Percentiles rank a stretch among this genome's conserved stretches.
Evolutionary conservation across 257 asterid genomes (phyloP).

Genomic region (Petrea volubilis): DNA sequence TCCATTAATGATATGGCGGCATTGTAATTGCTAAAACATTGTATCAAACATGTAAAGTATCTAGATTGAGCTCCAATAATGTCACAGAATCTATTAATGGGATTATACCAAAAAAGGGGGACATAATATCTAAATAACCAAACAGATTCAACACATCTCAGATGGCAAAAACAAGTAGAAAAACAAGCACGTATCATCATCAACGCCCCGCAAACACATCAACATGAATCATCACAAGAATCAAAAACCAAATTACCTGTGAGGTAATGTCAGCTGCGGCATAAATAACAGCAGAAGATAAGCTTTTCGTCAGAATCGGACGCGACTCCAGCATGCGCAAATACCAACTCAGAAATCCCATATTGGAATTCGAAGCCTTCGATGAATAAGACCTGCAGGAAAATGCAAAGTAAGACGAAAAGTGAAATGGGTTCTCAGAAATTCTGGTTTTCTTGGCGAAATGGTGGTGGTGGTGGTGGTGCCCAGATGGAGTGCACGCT

Average conservation of each 20-base stretch:
- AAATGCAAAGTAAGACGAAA: constrained; percentile 7
- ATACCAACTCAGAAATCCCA: constrained; percentile 72
- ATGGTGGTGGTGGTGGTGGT: constrained; percentile 21
- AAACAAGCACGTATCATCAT: background rate
- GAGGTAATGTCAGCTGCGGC: constrained; percentile 84
- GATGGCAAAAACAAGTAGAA: background rate
- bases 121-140: background rate
- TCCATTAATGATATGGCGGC: constrained; percentile 15
- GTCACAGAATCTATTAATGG: background rate
- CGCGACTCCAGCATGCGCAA: constrained; percentile 68
- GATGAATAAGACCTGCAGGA: constrained; percentile 34
- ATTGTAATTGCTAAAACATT: constrained; percentile 6
- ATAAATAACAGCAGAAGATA: constrained; percentile 69
- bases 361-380: constrained; percentile 33
- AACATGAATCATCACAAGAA: background rate
- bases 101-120: too few relatives aligned
- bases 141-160: background rate
- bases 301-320: constrained; percentile 70
- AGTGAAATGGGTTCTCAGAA: constrained; percentile 23
- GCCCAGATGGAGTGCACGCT: constrained; percentile 31
- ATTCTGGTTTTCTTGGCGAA: constrained; percentile 14
- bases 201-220: background rate
- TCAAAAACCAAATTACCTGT: constrained; percentile 47
- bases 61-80: background rate
- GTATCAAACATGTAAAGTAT: background rate